Evolutionary conservation across 306 rosid genomes (phyloP).

Genomic region (Begonia masoniana): DNA sequence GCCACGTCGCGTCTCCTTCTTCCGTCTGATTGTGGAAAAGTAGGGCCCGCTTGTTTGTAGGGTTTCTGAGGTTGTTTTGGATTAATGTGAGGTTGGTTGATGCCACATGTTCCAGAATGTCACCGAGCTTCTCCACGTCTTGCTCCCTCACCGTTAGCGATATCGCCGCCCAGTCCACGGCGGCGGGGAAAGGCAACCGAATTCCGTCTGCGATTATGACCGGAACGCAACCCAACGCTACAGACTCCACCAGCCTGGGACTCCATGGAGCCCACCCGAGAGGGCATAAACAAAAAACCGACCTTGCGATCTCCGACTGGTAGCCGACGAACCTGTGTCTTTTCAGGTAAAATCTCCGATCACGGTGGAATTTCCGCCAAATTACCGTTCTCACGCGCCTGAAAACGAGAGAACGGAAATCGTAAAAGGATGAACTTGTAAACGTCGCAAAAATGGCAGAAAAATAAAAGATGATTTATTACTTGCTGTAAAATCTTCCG

Average conservation of each 20-base stretch:
- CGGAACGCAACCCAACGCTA: slow-evolving; percentile 80
- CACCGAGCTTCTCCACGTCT: slow-evolving; percentile 52
- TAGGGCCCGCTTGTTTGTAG: slow-evolving; percentile 37
- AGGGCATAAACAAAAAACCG: slow-evolving; percentile 72
- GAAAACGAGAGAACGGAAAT: neutral
- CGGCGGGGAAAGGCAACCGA: slow-evolving; percentile 47
- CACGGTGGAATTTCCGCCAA: slow-evolving; percentile 57
- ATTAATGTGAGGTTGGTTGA: slow-evolving; percentile 52
- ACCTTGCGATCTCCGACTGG: slow-evolving; percentile 78
- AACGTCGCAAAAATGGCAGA: neutral
- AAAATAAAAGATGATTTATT: slow-evolving; percentile 2
- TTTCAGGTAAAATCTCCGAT: slow-evolving; percentile 55
- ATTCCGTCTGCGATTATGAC: slow-evolving; percentile 78
- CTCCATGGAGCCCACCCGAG: slow-evolving; percentile 99
- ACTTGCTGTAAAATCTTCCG: slow-evolving; percentile 96
- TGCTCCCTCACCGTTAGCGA: slow-evolving; percentile 69
- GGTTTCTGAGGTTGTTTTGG: slow-evolving; percentile 62
- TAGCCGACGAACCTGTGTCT: slow-evolving; percentile 74
- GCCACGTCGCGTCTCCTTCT: slow-evolving; percentile 98
- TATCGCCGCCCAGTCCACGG: slow-evolving; percentile 66
- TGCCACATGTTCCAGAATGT: slow-evolving; percentile 63
- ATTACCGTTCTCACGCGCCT: slow-evolving; percentile 73
- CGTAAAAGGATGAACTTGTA: neutral
- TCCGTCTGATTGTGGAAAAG: slow-evolving; percentile 33
- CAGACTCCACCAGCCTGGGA: slow-evolving; percentile 80